Evolutionary conservation across 1,139 yeast species (phyloP).

Genomic region (Scheffersomyces lignicola): DNA sequence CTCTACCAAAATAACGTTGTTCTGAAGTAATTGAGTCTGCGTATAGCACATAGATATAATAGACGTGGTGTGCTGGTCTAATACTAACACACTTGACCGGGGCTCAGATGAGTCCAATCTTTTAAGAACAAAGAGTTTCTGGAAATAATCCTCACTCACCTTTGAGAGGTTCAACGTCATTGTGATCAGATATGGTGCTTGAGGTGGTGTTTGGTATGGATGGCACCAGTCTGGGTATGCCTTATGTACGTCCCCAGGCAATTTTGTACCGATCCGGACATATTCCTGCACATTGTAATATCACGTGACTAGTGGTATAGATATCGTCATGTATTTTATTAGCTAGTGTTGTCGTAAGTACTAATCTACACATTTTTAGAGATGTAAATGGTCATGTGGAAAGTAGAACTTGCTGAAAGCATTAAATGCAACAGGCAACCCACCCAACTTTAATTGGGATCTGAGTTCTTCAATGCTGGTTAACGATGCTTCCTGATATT

Average conservation of each 20-base stretch:
- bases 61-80: constrained; percentile 79
- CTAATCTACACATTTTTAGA: constrained; percentile 14
- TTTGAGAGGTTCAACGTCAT: constrained; percentile 37
- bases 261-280: too few species aligned
- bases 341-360: too few species aligned
- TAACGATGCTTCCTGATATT: constrained; percentile 28
- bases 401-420: constrained; percentile 33
- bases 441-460: constrained; percentile 24
- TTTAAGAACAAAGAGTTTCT: constrained; percentile 29
- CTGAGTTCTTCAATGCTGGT: constrained; percentile 26
- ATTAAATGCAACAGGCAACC: constrained; percentile 31
- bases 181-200: background rate
- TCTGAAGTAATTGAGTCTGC: constrained; percentile 77
- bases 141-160: constrained; percentile 39
- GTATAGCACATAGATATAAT: constrained; percentile 84
- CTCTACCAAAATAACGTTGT: constrained; percentile 82
- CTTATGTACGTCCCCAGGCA: too few species aligned
- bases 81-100: constrained; percentile 69
- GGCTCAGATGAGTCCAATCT: background rate
- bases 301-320: too few species aligned
- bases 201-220: background rate
- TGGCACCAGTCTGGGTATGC: too few species aligned
- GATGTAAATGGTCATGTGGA: constrained; percentile 27
- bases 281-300: too few species aligned
- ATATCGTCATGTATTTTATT: too few species aligned